Conservation (phyloP, 768 basidiomycete species). For the Suillus decipiens region DNA sequence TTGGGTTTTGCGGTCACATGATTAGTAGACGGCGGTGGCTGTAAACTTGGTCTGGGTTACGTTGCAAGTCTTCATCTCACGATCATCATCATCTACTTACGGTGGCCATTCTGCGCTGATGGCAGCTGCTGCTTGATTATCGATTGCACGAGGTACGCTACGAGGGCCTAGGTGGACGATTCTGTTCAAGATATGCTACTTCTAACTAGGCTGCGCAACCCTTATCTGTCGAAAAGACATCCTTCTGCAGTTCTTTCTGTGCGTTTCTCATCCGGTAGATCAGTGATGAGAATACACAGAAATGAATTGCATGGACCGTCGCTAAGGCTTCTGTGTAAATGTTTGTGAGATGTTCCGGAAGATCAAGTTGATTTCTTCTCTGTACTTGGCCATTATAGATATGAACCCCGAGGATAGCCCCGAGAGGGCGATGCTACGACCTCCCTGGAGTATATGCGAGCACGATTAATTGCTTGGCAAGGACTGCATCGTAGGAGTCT, state of each 20-base stretch:
- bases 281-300: neutral
- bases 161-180: no score
- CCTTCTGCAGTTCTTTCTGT: neutral
- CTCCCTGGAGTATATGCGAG: neutral
- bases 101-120: neutral
- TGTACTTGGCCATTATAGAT: neutral
- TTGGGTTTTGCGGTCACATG: slow-evolving; percentile 25
- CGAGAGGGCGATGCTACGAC: neutral
- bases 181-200: neutral
- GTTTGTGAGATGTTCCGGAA: neutral
- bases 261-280: neutral
- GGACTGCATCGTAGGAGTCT: neutral
- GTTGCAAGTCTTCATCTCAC: neutral
- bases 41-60: slow-evolving; percentile 20
- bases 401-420: neutral
- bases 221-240: neutral
- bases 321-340: no score
- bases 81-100: neutral
- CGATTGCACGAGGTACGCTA: neutral
- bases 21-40: slow-evolving; percentile 34
- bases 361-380: neutral
- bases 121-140: neutral
- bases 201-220: neutral
- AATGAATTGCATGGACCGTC: neutral
- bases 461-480: neutral